phyloP scores from a whole-genome alignment of 2,329 filamentous ascomycete species.

The Pseudogymnoascus sp. region DNA sequence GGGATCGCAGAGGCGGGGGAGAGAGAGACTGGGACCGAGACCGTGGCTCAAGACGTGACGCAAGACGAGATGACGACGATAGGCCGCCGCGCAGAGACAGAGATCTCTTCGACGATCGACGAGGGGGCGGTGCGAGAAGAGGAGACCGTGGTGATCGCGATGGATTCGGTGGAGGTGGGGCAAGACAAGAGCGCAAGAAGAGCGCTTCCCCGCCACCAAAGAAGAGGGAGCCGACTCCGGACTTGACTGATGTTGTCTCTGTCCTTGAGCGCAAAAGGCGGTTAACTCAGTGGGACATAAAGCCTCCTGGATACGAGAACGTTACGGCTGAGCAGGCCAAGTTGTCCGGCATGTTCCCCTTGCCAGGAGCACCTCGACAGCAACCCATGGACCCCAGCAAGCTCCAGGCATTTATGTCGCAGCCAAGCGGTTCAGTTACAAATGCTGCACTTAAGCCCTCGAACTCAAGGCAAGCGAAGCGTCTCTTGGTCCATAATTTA shows the following conservation, averaged over 20 bases:
- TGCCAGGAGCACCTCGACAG: conserved; percentile 89
- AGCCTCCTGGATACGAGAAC: conserved; percentile 94
- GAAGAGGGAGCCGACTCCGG: conserved; percentile 91
- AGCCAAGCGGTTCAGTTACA: conserved; percentile 59
- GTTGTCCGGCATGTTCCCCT: conserved; percentile 96
- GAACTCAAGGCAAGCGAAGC: conserved; percentile 89
- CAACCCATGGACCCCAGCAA: conserved; percentile 92
- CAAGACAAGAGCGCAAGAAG: conserved; percentile 43
- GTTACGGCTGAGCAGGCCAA: conserved; percentile 98
- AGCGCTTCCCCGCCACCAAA: conserved; percentile 76
- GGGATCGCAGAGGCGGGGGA: conserved; percentile 51
- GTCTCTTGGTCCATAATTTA: conserved; percentile 80
- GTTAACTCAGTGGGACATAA: conserved; percentile 98
- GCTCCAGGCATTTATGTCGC: conserved; percentile 91
- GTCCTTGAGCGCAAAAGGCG: conserved; percentile 82
- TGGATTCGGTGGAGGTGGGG: conserved; percentile 37
- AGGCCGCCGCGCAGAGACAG: conserved; percentile 44
- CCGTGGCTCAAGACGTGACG: conserved; percentile 54
- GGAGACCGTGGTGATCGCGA: conserved; percentile 33
- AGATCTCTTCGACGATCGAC: conserved; percentile 57
- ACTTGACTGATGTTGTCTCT: conserved; percentile 78
- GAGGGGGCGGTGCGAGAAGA: conserved; percentile 40
- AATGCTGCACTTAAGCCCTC: conserved; percentile 81
- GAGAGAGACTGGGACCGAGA: conserved; percentile 76
- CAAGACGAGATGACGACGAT: conserved; percentile 61